phyloP scores from a whole-genome alignment of 306 rosid species.

The Medicago lupulina region DNA sequence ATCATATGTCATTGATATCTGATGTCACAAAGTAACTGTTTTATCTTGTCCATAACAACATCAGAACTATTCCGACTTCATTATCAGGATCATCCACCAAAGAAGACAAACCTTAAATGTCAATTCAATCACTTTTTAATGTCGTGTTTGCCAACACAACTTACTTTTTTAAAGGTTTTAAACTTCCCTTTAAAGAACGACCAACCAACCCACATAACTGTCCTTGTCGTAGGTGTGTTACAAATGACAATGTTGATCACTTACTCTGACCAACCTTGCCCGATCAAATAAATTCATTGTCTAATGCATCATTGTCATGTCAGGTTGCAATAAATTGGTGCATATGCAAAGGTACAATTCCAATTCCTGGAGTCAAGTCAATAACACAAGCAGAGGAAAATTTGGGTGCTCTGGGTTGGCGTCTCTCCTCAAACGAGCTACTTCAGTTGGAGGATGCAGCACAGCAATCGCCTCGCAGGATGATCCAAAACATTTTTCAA shows the following conservation, averaged over 20 bases:
- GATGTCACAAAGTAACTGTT: slow-evolving; percentile 19
- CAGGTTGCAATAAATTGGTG: slow-evolving; percentile 99
- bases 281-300: background rate
- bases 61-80: slow-evolving; percentile 9
- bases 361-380: slow-evolving; percentile 96
- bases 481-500: slow-evolving; percentile 93
- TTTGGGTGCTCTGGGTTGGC: slow-evolving; percentile 92
- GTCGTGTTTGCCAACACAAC: slow-evolving; percentile 29
- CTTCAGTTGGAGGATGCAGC: slow-evolving; percentile 74
- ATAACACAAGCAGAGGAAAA: slow-evolving; percentile 80
- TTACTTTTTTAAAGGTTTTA: slow-evolving; percentile 11
- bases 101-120: slow-evolving; percentile 10
- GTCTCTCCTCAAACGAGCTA: slow-evolving; percentile 65
- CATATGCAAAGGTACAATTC: slow-evolving; percentile 75
- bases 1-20: background rate
- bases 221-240: slow-evolving; percentile 25
- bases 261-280: slow-evolving; percentile 23
- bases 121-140: slow-evolving; percentile 2
- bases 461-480: slow-evolving; percentile 66
- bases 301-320: slow-evolving; percentile 38
- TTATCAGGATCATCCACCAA: slow-evolving; percentile 42
- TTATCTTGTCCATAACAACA: slow-evolving; percentile 18
- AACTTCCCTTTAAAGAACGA: slow-evolving; percentile 16
- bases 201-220: slow-evolving; percentile 31
- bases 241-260: slow-evolving; percentile 30